Conservation (phyloP, 352 stramenopile species). For the Aphanomyces stellatus region DNA sequence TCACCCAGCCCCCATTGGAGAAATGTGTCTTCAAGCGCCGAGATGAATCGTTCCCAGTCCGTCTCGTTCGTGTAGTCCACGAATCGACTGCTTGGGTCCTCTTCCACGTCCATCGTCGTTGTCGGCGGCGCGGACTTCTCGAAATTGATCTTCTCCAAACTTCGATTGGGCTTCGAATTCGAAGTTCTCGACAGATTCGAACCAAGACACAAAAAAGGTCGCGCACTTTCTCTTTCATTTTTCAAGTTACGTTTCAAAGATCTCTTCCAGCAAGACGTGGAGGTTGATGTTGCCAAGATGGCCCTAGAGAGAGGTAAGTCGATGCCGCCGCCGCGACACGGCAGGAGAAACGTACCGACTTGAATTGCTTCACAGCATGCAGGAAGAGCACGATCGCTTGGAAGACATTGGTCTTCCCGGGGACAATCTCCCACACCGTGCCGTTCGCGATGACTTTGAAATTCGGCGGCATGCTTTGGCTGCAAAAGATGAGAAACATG, state of each 20-base stretch:
- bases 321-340: not conserved
- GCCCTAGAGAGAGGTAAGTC: too few species aligned
- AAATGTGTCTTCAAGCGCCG: constrained; percentile 64
- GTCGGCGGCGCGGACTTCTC: too few species aligned
- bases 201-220: too few species aligned
- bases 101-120: constrained; percentile 47
- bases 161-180: not conserved
- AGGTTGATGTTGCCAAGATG: constrained; percentile 85
- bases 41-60: constrained; percentile 65
- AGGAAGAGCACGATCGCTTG: constrained; percentile 79
- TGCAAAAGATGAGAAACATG: constrained; percentile 16
- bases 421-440: constrained; percentile 70
- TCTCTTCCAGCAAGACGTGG: constrained; percentile 71
- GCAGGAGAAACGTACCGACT: constrained; percentile 44
- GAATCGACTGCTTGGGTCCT: constrained; percentile 78
- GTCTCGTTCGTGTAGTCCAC: constrained; percentile 83
- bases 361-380: constrained; percentile 77
- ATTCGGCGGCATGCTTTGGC: constrained; percentile 44
- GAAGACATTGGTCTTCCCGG: constrained; percentile 77
- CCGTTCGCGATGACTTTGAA: constrained; percentile 77
- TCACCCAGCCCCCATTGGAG: constrained; percentile 53
- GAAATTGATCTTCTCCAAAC: not conserved
- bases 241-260: constrained; percentile 39
- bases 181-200: not conserved
- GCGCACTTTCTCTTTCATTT: too few species aligned